Base-by-base conservation (phyloP, 768 basidiomycete genomes). In the Termitomyces sp. region DNA sequence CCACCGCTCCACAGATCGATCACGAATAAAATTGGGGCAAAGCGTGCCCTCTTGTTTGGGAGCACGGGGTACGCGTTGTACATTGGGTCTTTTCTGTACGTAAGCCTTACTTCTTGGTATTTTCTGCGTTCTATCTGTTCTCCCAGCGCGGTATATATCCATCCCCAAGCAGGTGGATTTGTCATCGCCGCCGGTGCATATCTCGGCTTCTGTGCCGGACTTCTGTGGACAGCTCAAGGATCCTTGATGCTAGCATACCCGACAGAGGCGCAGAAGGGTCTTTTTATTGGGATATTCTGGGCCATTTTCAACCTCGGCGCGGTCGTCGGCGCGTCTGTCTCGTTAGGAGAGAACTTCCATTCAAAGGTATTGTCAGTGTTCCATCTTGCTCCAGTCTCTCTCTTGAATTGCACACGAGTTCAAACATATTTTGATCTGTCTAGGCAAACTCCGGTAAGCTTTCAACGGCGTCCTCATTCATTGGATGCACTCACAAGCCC, bases 181-280 rank as follows among this genome's bases (percentile, higher is more conserved):
- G 83, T 88, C 45, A 82, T 92, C 61, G 81, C 75, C 18, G 78
- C 88, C 3, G 91, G 90, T 20, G 86, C 86, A 39, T 65, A 89
- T 55, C 83, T 92, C 18, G 91, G 91, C 18, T 60, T 90, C 50
- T 89, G 86, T 64, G 90, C 80, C 1, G 79, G 78, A 50, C 66
- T 93, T 45, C 73, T 92, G 8, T 92, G 91, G 91, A 87, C 90
- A 0, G 88, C 90, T 0, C 90, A 93, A 65, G 92, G 90, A n/a
- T 86, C 83, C 18, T 73, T 93, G 58, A 92, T 92, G 85, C 72
- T 94, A 70, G 83, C 88, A 5, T 93, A 93, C 69, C 88, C 90
- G 0, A 90, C 88, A 0, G 90, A 93, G 68, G 66, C 70, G 47
- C 82, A 92, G 68, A 93, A 93, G 69, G 90, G 90, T 16, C 74